Conservation (phyloP, 1,139 yeast genomes). For the Oligophagozyma castellii region DNA sequence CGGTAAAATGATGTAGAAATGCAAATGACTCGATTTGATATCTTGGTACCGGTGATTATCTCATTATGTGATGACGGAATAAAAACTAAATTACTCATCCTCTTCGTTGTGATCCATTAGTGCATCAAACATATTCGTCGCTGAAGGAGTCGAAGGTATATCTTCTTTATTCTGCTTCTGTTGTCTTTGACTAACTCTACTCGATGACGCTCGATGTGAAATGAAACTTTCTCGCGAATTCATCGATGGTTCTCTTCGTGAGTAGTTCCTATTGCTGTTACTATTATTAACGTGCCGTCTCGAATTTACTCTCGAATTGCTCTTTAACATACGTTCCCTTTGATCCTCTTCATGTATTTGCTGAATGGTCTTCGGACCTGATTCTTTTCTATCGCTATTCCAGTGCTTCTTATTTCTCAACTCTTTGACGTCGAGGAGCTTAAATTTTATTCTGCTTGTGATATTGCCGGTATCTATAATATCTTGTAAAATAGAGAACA, state of each 20-base stretch:
- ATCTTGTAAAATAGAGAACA: slow-evolving; percentile 46
- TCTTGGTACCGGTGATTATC: slow-evolving; percentile 1
- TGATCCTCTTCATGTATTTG: slow-evolving; percentile 77
- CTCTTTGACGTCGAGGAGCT: slow-evolving; percentile 81
- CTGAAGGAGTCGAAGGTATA: slow-evolving; percentile 11
- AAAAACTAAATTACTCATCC: slow-evolving; percentile 5
- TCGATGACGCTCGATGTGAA: slow-evolving; percentile 20
- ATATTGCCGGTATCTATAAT: slow-evolving; percentile 45
- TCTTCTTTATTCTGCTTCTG: slow-evolving; percentile 18
- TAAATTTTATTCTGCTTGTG: slow-evolving; percentile 72
- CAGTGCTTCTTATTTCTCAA: slow-evolving; percentile 37
- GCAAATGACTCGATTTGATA: slow-evolving; percentile 1
- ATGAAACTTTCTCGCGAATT: slow-evolving; percentile 18
- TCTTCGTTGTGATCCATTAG: slow-evolving; percentile 22
- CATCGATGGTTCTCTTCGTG: slow-evolving; percentile 13
- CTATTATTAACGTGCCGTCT: slow-evolving; percentile 13
- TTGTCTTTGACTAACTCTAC: slow-evolving; percentile 15
- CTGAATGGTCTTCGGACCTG: slow-evolving; percentile 87
- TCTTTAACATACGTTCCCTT: slow-evolving; percentile 30
- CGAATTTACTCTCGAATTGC: slow-evolving; percentile 18
- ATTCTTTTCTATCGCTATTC: slow-evolving; percentile 36
- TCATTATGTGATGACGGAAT: not conserved
- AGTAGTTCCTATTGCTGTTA: slow-evolving; percentile 8
- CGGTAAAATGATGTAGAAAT: no score
- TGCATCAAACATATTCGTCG: slow-evolving; percentile 22